phyloP scores from a whole-genome alignment of 129 eudicot species.

The Dittrichia graveolens region DNA sequence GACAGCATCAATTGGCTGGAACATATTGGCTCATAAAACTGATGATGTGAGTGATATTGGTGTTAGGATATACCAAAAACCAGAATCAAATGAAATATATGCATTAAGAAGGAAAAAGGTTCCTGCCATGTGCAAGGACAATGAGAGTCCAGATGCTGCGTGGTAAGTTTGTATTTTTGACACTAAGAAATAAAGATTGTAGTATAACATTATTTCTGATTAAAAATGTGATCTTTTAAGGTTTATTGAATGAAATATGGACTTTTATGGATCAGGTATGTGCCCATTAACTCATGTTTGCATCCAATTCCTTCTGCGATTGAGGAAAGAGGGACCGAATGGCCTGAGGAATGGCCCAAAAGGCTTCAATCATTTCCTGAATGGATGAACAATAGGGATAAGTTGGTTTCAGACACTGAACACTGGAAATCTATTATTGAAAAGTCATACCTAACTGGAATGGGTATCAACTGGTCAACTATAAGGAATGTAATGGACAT shows the following conservation, averaged over 20 bases:
- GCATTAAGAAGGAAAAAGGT: slow-evolving; percentile 72
- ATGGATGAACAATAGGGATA: slow-evolving; percentile 77
- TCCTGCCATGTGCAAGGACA: slow-evolving; percentile 91
- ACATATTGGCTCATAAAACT: slow-evolving; percentile 86
- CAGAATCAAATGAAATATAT: slow-evolving; percentile 79
- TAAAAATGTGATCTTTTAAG: background rate
- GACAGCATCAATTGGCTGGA: slow-evolving; percentile 92
- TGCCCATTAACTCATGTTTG: slow-evolving; percentile 64
- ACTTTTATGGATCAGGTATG: slow-evolving; percentile 56
- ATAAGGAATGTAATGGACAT: slow-evolving; percentile 94
- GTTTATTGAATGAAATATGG: background rate
- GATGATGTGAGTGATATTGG: slow-evolving; percentile 87
- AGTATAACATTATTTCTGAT: background rate
- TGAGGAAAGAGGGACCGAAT: slow-evolving; percentile 91
- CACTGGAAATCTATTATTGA: slow-evolving; percentile 83
- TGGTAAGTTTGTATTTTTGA: slow-evolving; percentile 52
- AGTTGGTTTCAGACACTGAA: slow-evolving; percentile 59
- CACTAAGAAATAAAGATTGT: background rate
- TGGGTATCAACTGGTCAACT: slow-evolving; percentile 92
- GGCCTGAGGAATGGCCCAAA: slow-evolving; percentile 99
- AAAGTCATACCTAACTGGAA: slow-evolving; percentile 77
- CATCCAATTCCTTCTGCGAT: slow-evolving; percentile 78
- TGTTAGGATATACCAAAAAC: slow-evolving; percentile 85
- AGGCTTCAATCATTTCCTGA: slow-evolving; percentile 85
- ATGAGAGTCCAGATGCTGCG: slow-evolving; percentile 90